Percentiles rank a stretch among this genome's conserved stretches.
These are phyloP conservation scores for Gynandropsis gynandra DNA, from an alignment of 345 rosid genomes.

Conservation along the genomic window DNA sequence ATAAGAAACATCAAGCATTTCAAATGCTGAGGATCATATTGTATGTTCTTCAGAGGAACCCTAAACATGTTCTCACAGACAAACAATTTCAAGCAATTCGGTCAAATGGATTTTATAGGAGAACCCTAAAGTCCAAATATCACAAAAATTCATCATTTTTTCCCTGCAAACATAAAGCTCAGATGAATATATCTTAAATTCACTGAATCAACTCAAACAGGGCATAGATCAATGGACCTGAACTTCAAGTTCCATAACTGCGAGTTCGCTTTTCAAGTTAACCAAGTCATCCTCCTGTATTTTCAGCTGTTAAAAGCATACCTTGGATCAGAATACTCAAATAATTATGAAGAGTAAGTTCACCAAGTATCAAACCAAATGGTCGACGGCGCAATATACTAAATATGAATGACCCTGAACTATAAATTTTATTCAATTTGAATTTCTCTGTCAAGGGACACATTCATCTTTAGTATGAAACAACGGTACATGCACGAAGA, in stretches of 20 bases:
- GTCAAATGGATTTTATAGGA: no score
- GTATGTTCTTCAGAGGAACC: neutral
- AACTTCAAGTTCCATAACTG: conserved; percentile 70
- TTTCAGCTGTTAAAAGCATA: conserved; percentile 59
- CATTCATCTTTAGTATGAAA: no score
- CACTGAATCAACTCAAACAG: neutral
- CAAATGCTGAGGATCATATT: neutral
- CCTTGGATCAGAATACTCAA: no score
- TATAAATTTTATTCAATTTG: neutral
- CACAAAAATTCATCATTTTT: no score
- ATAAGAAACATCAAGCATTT: neutral
- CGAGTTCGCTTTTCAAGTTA: conserved; percentile 71
- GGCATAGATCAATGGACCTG: conserved; percentile 41
- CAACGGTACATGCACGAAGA: no score
- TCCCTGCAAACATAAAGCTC: no score
- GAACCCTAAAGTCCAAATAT: no score
- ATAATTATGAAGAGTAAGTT: neutral
- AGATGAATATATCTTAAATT: conserved; percentile 4
- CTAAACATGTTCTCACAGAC: no score
- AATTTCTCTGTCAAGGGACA: no score
- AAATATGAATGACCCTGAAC: neutral
- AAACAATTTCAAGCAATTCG: no score
- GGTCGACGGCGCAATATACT: neutral
- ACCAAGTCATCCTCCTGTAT: conserved; percentile 48
- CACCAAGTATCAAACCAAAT: neutral